Base-by-base conservation (phyloP, 208 protist genomes). In the Leishmania lainsoni region DNA sequence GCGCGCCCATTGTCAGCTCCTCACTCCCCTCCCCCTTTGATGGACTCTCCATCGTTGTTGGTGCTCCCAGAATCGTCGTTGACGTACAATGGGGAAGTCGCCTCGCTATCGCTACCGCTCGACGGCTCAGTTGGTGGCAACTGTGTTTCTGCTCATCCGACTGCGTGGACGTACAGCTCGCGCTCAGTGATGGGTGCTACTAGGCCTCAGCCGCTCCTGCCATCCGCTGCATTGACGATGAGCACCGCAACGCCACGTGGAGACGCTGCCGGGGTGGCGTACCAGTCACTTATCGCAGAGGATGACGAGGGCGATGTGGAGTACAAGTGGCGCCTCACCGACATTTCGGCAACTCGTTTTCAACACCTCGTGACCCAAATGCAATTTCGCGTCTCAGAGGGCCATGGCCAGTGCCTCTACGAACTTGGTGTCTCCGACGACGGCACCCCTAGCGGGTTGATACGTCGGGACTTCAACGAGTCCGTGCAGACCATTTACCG, bases 281-380 rank as follows among this genome's bases (percentile, higher is more conserved):
- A 17, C 48, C 58, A 72, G 16, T 78, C 78, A 14, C 90, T 99
- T 16, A 74, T 59, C 22, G 88, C 89, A 51, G 98, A 99, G 80
- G 91, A 97, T 58, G 97, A 99, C 54, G 94, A 98, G 76, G 98
- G 98, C 35, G 94, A 98, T 87, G 91, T 99, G 54, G 98, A 99
- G 89, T 99, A 99, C 89, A 99, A 99, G 87, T 98, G 96, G 93
- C 96, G 98, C 42, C 91, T 99, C 16, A 91, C 96, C 1, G 87
- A 81, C 39, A 81, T 97, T 75, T 94, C 95, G 1, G 75, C 83
- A 17, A 79, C 86, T 16, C 90, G 98, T 54, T 91, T 99, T 49
- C 89, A 98, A 81, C 98, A 99, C 72, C 91, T 99, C 22, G 86
- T 98, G 10, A 98, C 96, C 14, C 98, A 99, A 85, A 95, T 99